Evolutionary conservation across 1,139 yeast genomes (phyloP).

Genomic region (Kazachstania sp.): DNA sequence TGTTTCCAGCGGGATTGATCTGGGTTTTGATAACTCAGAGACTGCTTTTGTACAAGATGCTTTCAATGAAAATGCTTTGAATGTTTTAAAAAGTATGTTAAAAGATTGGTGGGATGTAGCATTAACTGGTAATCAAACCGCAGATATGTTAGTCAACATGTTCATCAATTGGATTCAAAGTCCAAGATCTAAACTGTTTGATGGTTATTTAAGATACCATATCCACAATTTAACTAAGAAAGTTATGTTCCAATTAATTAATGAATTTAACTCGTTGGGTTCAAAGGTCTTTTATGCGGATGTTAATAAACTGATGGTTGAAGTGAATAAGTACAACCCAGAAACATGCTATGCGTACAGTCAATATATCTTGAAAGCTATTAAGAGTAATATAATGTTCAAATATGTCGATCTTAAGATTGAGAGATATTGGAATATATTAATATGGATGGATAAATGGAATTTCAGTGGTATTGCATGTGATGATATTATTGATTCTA

Average conservation of each 20-base stretch:
- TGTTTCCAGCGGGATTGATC: conserved; percentile 22
- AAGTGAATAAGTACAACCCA: conserved; percentile 69
- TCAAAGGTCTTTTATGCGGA: conserved; percentile 74
- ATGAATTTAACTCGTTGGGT: conserved; percentile 73
- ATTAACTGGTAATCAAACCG: conserved; percentile 53
- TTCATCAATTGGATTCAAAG: conserved; percentile 85
- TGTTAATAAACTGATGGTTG: conserved; percentile 62
- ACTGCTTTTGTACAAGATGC: conserved; percentile 64
- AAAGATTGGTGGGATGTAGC: conserved; percentile 96
- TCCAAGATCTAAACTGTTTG: conserved; percentile 64
- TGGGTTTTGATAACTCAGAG: conserved; percentile 4
- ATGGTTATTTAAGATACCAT: conserved; percentile 73
- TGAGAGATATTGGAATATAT: conserved; percentile 77
- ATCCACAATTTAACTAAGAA: conserved; percentile 81
- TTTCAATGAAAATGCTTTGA: conserved; percentile 69
- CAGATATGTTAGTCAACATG: conserved; percentile 77
- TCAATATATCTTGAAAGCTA: conserved; percentile 72
- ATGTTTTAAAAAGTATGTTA: conserved; percentile 63
- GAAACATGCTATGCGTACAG: conserved; percentile 91
- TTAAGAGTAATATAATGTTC: conserved; percentile 74
- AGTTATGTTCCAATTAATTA: conserved; percentile 69
- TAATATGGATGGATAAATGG: conserved; percentile 90
- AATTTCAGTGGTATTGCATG: conserved; percentile 84
- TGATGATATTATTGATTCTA: conserved; percentile 47
- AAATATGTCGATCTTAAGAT: conserved; percentile 71